Percentiles rank a stretch among this genome's conserved stretches.
These are phyloP conservation scores for Xerocomus cyaneibrunnescens DNA, from an alignment of 1,284 basidiomycete genomes.

Conservation along the genomic window DNA sequence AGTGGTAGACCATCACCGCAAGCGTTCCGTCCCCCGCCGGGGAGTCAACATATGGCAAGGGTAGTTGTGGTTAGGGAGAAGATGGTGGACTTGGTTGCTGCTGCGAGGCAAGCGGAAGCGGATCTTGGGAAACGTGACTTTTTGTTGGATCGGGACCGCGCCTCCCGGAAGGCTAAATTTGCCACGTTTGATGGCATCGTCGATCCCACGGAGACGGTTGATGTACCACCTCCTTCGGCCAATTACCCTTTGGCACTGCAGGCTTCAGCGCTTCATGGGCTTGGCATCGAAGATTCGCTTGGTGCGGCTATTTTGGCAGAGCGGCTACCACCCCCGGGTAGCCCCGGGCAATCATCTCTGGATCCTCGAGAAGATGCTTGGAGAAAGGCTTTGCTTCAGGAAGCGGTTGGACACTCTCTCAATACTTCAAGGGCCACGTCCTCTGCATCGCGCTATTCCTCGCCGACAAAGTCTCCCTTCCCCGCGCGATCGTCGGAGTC, in stretches of 20 bases:
- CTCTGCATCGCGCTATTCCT: conserved; percentile 28
- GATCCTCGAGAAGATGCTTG: conserved; percentile 60
- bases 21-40: conserved; percentile 38
- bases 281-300: conserved; percentile 68
- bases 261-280: conserved; percentile 62
- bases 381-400: conserved; percentile 67
- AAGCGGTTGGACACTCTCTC: conserved; percentile 73
- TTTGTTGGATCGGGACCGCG: conserved; percentile 34
- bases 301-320: conserved; percentile 72
- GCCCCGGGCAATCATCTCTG: conserved; percentile 56
- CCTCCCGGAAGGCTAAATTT: conserved; percentile 28
- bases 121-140: conserved; percentile 58
- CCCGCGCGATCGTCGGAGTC: conserved; percentile 38
- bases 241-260: conserved; percentile 72
- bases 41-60: conserved; percentile 44
- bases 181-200: conserved; percentile 53
- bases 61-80: conserved; percentile 80
- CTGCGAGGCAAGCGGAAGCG: conserved; percentile 70
- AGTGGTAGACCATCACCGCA: conserved; percentile 43
- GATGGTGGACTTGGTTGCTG: conserved; percentile 63
- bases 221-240: conserved; percentile 63
- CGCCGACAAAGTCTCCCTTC: conserved; percentile 33
- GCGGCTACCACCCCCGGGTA: conserved; percentile 60
- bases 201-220: conserved; percentile 79
- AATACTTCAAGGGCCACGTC: conserved; percentile 48